Evolutionary conservation across 768 basidiomycete species (phyloP), one percentile per base, ranked within the genome.

Genomic region (Amanita inopinata): DNA sequence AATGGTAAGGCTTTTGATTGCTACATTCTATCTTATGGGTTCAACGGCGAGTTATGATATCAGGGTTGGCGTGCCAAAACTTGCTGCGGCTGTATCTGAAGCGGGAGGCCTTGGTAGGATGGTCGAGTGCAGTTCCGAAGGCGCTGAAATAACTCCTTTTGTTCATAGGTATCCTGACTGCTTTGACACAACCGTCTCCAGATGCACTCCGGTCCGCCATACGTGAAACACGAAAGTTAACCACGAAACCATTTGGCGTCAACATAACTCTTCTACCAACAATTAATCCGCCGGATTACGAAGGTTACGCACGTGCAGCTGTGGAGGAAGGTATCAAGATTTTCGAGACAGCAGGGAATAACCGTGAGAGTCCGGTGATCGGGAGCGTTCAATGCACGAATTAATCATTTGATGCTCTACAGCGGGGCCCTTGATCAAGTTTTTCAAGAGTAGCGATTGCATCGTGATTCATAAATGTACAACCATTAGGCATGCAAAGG

Each of bases 311-410:
- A 0, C 66, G 80, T 25, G 88, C 70, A 5, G 83, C 90, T 6
- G 76, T 91, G 35, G 87, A 86, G 48, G 91, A 93, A 56, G 88
- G 88, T 5, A 74, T 94, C n/a, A 69, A 60, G 53, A 80, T 94
- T 32, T 88, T 92, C 54, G 92, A 96, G 67, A 96, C 92, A 0
- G 92, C 92, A 2, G 93, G 91, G 4, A 88, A 86, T 53, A 91
- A 83, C 52, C 87, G 88, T 89, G 53, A 50, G 83, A 54, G 11
- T 27, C 19, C 11, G 28, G 25, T 18, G 31, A 31, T 43, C 20
- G 9, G 14, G 17, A 34, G 4, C 23, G 34, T 22, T 33, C 17
- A n/a, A n/a, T n/a, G n/a, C n/a, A n/a, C n/a, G 6, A 35, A 36
- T 10, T n/a, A 34, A 24, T 43, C 22, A 27, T 42, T 9, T 28